These are phyloP conservation scores for Vitellaria paradoxa DNA, from an alignment of 179 eudicot species.

Conservation along the genomic window DNA sequence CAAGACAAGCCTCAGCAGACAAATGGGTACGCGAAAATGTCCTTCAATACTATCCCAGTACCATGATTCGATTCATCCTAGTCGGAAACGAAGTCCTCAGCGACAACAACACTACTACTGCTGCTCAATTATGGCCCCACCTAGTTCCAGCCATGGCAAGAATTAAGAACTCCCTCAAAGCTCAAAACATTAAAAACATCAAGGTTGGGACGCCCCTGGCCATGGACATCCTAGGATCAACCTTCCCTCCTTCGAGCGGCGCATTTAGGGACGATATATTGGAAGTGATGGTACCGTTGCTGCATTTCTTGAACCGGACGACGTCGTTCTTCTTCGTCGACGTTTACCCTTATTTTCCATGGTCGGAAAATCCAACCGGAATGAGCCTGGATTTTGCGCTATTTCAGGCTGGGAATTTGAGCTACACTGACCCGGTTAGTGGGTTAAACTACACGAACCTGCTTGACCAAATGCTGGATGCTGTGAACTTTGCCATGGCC, in stretches of 20 bases:
- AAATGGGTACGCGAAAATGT: conserved; percentile 64
- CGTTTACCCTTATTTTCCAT: conserved; percentile 69
- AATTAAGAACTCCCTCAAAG: conserved; percentile 31
- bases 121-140: conserved; percentile 31
- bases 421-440: conserved; percentile 45
- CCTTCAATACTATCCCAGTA: conserved; percentile 58
- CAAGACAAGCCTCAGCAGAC: conserved; percentile 43
- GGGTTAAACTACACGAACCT: conserved; percentile 61
- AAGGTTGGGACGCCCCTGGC: conserved; percentile 77
- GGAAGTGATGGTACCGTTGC: conserved; percentile 38
- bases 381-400: conserved; percentile 61
- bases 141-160: conserved; percentile 64
- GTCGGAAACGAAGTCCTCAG: conserved; percentile 78
- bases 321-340: conserved; percentile 59
- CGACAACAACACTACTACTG: conserved; percentile 16
- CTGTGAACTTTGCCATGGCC: conserved; percentile 56
- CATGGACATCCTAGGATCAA: conserved; percentile 50
- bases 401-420: conserved; percentile 30
- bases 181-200: conserved; percentile 44
- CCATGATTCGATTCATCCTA: conserved; percentile 56
- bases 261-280: conserved; percentile 41
- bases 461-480: conserved; percentile 81
- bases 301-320: conserved; percentile 47
- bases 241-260: conserved; percentile 76
- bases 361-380: conserved; percentile 42